A percentile compares a stretch with the other conserved stretches of the same genome.
These are phyloP conservation scores for Daldinia bambusicola DNA, from an alignment of 495 filamentous ascomycete species.

Conservation along the genomic window DNA sequence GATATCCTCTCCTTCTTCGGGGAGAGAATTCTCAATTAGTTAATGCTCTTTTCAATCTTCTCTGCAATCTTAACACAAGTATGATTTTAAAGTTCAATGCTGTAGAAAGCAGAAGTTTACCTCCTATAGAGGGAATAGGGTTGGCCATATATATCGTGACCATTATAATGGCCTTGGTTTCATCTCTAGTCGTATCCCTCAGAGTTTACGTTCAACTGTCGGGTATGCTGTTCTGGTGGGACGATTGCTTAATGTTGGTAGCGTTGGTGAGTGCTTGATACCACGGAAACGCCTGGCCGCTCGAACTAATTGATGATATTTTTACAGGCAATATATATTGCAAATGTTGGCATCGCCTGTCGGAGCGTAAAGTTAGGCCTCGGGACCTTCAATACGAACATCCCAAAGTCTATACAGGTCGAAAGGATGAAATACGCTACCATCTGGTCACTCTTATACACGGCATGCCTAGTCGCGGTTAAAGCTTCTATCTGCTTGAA, in stretches of 20 bases:
- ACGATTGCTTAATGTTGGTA: slow-evolving; percentile 32
- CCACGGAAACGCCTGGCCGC: neutral
- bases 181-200: slow-evolving; percentile 18
- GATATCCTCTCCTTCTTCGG: neutral
- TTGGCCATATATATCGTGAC: slow-evolving; percentile 24
- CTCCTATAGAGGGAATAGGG: neutral
- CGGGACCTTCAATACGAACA: neutral
- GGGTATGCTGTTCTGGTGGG: slow-evolving; percentile 36
- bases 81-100: neutral
- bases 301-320: neutral
- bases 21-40: neutral
- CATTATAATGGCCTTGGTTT: slow-evolving; percentile 8
- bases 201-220: slow-evolving; percentile 25
- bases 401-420: slow-evolving; percentile 3
- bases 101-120: slow-evolving; percentile 2
- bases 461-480: slow-evolving; percentile 24
- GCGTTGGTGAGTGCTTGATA: slow-evolving; percentile 28
- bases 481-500: slow-evolving; percentile 40
- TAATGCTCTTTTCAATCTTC: too few relatives aligned
- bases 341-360: slow-evolving; percentile 7
- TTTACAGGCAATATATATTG: slow-evolving; percentile 19
- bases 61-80: too few relatives aligned
- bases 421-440: slow-evolving; percentile 24
- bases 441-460: slow-evolving; percentile 35
- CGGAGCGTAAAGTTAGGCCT: slow-evolving; percentile 9